Base-by-base conservation (phyloP, 345 rosid species). In the Salix suchowensis region DNA sequence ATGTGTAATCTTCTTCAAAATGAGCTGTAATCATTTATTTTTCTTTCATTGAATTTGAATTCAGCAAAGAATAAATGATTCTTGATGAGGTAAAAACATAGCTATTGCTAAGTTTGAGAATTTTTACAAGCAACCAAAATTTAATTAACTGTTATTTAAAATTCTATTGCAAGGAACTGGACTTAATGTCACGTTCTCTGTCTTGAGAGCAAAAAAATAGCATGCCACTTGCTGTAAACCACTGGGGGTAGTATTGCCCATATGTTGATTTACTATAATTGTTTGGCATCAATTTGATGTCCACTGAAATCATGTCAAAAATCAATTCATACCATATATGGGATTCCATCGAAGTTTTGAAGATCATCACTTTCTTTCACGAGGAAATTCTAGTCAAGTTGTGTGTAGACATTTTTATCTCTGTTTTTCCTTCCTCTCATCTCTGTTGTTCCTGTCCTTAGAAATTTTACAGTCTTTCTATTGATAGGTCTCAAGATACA, bases 401-500 rank as follows among this genome's bases (percentile, higher is more conserved):
- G 68, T 8, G 65, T 36, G 16, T 18, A 13, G 32, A 68, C n/a
- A 2, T 40, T 13, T 4, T 77, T 39, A 26, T 19, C 19, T 42
- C 36, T 40, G 18, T 36, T 37, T 46, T 11, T 30, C 21, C 6
- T 16, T 10, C 2, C 34, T 40, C 62, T 46, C 30, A 30, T 60
- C 34, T 42, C 75, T 68, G 34, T 23, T 68, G 21, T 48, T 78
- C 19, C 60, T 34, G 40, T 36, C 58, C 40, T 50, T 64, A 28
- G 19, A 39, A 64, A n/a, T 37, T 46, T 52, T 67, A 9, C 26
- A 40, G 32, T 52, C 36, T 80, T 68, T 78, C 71, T 80, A 74
- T 24, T 24, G 74, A 70, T 58, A 96, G 99, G 99, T 83, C 28
- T 87, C 91, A 75, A 88, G 83, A 78, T 92, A 87, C 66, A 13